Evolutionary conservation across 768 basidiomycete species (phyloP).

Genomic region (Panaeolus cyanescens): DNA sequence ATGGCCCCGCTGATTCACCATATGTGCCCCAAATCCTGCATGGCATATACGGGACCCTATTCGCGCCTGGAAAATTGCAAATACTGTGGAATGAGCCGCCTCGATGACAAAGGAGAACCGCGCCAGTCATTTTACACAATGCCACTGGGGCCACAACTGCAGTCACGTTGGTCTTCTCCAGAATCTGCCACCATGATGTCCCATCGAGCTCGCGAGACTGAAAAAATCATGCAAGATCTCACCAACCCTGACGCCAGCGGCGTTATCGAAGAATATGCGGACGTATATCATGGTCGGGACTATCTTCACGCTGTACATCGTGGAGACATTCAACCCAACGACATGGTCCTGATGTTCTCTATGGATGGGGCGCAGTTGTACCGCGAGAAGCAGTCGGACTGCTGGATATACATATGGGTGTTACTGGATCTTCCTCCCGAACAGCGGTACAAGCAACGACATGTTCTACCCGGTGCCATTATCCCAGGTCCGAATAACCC

Average conservation of each 20-base stretch:
- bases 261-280: too few relatives aligned
- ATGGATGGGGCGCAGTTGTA: constrained; percentile 45
- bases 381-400: constrained; percentile 31
- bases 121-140: constrained; percentile 18
- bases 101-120: constrained; percentile 10
- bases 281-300: constrained; percentile 28
- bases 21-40: constrained; percentile 17
- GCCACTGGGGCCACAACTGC: constrained; percentile 21
- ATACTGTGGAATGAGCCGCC: constrained; percentile 8
- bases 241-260: not conserved
- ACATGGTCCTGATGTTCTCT: constrained; percentile 36
- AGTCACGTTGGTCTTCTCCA: constrained; percentile 19
- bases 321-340: constrained; percentile 19
- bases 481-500: constrained; percentile 25
- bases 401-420: constrained; percentile 40
- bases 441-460: constrained; percentile 18
- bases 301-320: constrained; percentile 20
- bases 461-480: constrained; percentile 17
- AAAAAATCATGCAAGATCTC: constrained; percentile 2
- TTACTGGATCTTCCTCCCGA: constrained; percentile 31
- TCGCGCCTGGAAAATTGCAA: constrained; percentile 4
- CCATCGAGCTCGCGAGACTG: constrained; percentile 6
- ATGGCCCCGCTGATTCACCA: constrained; percentile 10
- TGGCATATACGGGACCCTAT: constrained; percentile 19
- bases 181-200: constrained; percentile 8